Base-by-base conservation (phyloP, 1,139 yeast genomes). In the Geotrichum macrosporum region DNA sequence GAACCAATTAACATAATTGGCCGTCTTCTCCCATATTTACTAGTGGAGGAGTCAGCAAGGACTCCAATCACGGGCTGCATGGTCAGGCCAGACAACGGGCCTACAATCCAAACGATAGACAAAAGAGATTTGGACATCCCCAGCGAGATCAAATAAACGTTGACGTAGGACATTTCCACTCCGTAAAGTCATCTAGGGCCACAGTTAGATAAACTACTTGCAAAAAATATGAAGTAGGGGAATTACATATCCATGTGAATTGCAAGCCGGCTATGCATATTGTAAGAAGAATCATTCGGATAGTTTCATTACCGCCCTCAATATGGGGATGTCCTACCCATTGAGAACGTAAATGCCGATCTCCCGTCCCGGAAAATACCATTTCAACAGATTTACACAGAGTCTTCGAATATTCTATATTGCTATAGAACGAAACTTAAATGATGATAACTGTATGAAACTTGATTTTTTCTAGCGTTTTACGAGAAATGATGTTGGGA, bases 41-140 rank as follows among this genome's bases (percentile, higher is more conserved):
- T 61, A 29, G 71, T 66, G 34, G 76, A 73, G 43, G 71, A 68
- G 58, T 79, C 84, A 41, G 80, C 74, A 41, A 76, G 57, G 10
- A 76, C 68, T 1, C 84, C 84, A 21, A 77, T 73, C 4, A 78
- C 62, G 0, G 84, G 84, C 59, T 78, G 83, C 26, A 80, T 79
- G 12, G 78, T 54, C 1, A 79, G 68, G 2, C 84, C 84, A 9
- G 80, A 74, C 5, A 78, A 55, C 0, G 84, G 83, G 0, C 83
- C 83, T 0, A 81, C 81, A 6, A 77, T 69, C 84, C 84, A 78
- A 1, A 78, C 73, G 34, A 78, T 61, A 1, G 82, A 77, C 42
- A 78, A 62, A 4, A 69, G 55, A 18, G 75, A 70, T 54, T 77
- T 77, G 1, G 81, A 68, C 50, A 78, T 65, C 2, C 83, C 83